phyloP scores from a whole-genome alignment of 768 basidiomycete genomes.

The Russula dissimulans region DNA sequence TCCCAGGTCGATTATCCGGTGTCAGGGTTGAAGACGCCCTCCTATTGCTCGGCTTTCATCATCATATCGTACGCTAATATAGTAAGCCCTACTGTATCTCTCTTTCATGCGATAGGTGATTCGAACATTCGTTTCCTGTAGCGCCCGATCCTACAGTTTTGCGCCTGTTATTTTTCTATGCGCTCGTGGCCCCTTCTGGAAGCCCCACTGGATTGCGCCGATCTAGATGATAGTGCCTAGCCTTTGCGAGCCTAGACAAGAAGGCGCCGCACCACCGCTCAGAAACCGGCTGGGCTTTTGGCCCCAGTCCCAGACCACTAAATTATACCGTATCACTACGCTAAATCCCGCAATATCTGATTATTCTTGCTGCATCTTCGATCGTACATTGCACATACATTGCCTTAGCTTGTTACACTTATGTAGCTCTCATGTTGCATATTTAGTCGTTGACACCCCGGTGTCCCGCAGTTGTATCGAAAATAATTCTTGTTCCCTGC shows the following conservation, averaged over 20 bases:
- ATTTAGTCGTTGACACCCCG: conserved; percentile 7
- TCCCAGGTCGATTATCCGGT: conserved; percentile 32
- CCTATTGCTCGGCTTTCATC: conserved; percentile 65
- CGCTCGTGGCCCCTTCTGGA: background rate
- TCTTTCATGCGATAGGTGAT: background rate
- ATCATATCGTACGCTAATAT: conserved; percentile 47
- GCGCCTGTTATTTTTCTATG: background rate
- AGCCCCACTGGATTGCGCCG: background rate
- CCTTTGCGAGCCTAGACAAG: background rate
- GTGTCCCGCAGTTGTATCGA: conserved; percentile 13
- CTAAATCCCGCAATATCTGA: conserved; percentile 16
- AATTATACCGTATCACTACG: conserved; percentile 18
- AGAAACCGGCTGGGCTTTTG: conserved; percentile 1
- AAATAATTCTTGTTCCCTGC: background rate
- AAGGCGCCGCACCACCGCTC: background rate
- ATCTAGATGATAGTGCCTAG: background rate
- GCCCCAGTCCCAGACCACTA: background rate
- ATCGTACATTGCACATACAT: conserved; percentile 9
- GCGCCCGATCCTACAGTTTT: background rate
- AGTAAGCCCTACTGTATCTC: conserved; percentile 13
- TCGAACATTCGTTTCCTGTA: background rate
- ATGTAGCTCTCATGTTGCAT: conserved; percentile 20
- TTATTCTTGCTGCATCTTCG: conserved; percentile 14
- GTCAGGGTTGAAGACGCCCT: conserved; percentile 69
- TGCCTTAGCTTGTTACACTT: conserved; percentile 13